Base-by-base conservation (phyloP, 345 rosid genomes). In the Pugionium dolabratum region DNA sequence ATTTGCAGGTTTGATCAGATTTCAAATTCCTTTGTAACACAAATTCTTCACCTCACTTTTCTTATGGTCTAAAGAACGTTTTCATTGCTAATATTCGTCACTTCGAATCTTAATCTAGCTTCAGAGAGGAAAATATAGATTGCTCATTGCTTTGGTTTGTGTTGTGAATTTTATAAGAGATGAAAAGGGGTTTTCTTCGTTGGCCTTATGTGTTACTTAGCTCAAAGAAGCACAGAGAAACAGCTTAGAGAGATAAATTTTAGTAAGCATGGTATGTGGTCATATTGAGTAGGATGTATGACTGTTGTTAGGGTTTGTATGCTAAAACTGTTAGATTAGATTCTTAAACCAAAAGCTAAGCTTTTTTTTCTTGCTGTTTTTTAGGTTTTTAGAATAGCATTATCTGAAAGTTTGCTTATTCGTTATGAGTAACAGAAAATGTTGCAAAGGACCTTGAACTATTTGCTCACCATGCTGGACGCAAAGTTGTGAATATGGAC, bases 381-480 rank as follows among this genome's bases (percentile, higher is more conserved):
- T 49, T 34, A 34, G 62, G 27, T 28, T 18, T 46, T 11, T 6
- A 45, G 37, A 66, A 1, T 41, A 43, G 35, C 48, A 34, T 45
- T 39, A 25, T 46, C 58, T 63, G 9, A 71, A 61, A 54, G 32
- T 41, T 40, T 41, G 31, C 41, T 62, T 62, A 6, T 8, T 41
- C 18, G 4, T 32, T 43, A 25, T 56, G 66, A 57, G 6, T 35
- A 61, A 63, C 94, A 93, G 98, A 84, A 60, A 85, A 82, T 46
- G 58, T 93, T 68, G 89, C 94, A 1, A 88, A 79, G 78, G 92
- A 88, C 60, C 80, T 93, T 30, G 92, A 90, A 79, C 79, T 81
- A 33, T 90, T 90, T 76, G 90, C 96, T 32, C 99, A 82, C 64
- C 99, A 93, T 64, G 95, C 87, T 61, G 89, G 96, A 57, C 95